Evolutionary conservation across 352 stramenopile genomes (phyloP), one percentile per base, ranked within the genome.

Genomic region (Elongisporangium senticosum): DNA sequence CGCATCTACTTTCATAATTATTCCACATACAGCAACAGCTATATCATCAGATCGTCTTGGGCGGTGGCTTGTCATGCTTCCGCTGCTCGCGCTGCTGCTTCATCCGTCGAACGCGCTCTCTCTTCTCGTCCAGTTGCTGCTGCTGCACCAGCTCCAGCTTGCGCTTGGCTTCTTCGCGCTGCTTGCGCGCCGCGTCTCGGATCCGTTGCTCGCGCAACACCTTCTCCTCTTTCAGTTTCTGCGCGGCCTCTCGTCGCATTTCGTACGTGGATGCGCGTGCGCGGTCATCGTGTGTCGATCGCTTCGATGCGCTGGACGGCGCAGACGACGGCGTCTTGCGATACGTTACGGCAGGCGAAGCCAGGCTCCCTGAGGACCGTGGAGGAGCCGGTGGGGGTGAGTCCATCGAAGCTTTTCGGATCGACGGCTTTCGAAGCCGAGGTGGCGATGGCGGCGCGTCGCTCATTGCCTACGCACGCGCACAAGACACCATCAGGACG

Each of bases 171-270:
- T 87, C 72, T 49, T 92, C 80, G 17, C 80, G 78, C 55, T 87
- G 73, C 50, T 90, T 89, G 33, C 78, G 74, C 2, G 76, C 83
- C 23, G 75, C 63, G 37, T 90, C 79, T 2, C 79, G 83, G 3
- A 71, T 79, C 11, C 75, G 76, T 26, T 88, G 61, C 40, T 89
- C 79, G 17, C 83, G 76, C 49, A 74, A 70, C 22, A 72, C 83
- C 54, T 86, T 89, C n/a, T 90, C 79, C 37, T 89, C 76, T 54
- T 80, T 84, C 14, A 87, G 61, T 55, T 88, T 89, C n/a, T 75
- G 70, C 2, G 78, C 75, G 0, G 76, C 79, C 53, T 88, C 72
- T 58, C 71, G 71, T 17, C 80, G 71, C 40, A 74, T 74, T 60
- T 88, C 83, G 37, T 89, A 88, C 20, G 77, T 77, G 13, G 62